Percentiles rank a stretch among this genome's conserved stretches.
These are phyloP conservation scores for Paramecium biaurelia DNA, from an alignment of 73 alveolate species.

Conservation along the genomic window DNA sequence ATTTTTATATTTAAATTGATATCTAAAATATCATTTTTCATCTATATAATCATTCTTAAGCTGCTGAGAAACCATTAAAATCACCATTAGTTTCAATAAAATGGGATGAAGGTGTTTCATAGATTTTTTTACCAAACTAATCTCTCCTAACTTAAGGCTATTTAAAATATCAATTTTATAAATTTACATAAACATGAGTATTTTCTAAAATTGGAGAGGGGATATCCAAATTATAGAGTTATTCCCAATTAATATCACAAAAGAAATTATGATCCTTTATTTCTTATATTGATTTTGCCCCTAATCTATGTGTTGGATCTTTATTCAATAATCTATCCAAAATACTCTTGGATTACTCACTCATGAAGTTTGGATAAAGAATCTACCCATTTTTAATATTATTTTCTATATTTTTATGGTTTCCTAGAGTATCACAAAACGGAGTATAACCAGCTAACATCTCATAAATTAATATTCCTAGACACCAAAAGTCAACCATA, in stretches of 20 bases:
- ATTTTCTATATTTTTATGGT: not conserved
- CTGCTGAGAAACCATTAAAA: conserved; percentile 23
- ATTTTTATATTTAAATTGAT: not conserved
- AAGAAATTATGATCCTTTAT: conserved; percentile 69
- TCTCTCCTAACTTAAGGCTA: not conserved
- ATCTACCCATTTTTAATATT: not conserved
- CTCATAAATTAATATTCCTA: conserved; percentile 32
- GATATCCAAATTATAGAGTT: conserved; percentile 47
- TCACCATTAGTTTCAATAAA: conserved; percentile 10
- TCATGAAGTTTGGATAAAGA: not conserved
- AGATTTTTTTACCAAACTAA: not conserved
- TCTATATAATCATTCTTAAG: not conserved
- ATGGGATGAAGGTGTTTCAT: conserved; percentile 41
- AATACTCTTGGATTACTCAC: not conserved
- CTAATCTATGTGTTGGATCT: conserved; percentile 45
- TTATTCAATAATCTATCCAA: not conserved
- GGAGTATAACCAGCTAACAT: conserved; percentile 55
- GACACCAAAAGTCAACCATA: conserved; percentile 29
- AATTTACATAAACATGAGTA: not conserved
- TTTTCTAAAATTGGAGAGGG: conserved; percentile 16
- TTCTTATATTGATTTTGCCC: conserved; percentile 34
- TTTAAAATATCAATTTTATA: not conserved
- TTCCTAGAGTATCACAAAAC: not conserved
- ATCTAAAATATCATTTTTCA: not conserved
- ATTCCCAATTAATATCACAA: conserved; percentile 68